Base-by-base conservation (phyloP, 495 filamentous ascomycete species). In the Entonaema liquescens region DNA sequence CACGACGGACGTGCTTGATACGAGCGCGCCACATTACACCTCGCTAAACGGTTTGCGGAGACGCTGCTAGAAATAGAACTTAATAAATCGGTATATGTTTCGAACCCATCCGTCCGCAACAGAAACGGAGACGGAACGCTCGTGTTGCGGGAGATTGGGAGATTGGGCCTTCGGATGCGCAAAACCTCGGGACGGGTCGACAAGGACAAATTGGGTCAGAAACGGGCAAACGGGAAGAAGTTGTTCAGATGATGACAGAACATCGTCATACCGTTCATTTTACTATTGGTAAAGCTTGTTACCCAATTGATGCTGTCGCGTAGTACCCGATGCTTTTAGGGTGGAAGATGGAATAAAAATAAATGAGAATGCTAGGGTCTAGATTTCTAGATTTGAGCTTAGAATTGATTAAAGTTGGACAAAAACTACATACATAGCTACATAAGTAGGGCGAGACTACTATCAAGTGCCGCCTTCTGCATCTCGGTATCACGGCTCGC, bases 21-120 rank as follows among this genome's bases (percentile, higher is more conserved):
- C 69, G 69, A 72, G 69, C n/a, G 69, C 59, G 44, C 53, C 63
- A 67, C 36, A 59, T 42, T 59, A 64, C 36, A 59, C 35, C 53
- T 49, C 15, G 25, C 57, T 62, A 42, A 52, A 9, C 49, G 15
- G 35, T 31, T 47, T 56, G 44, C 57, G 58, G 50, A 36, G 9
- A 49, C 57, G 57, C 38, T 59, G 19, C 67, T 70, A 35, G 47
- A 69, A 56, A 64, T 65, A 49, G 15, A 28, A 12, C n/a, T 13
- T 26, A 6, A 26, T 13, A 28, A 52, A 28, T 52, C 23, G 49
- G n/a, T 2, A n/a, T n/a, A 52, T 28, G 23, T 52, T 53, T 53
- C 49, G 23, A 21, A 25, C 23, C 31, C n/a, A 17, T 5, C 53
- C 13, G 29, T 49, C 23, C 58, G 52, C 13, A 63, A 58, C 59